These are phyloP conservation scores for Aspergillus viridinutans DNA, from an alignment of 2,329 filamentous ascomycete genomes.

Conservation along the genomic window DNA sequence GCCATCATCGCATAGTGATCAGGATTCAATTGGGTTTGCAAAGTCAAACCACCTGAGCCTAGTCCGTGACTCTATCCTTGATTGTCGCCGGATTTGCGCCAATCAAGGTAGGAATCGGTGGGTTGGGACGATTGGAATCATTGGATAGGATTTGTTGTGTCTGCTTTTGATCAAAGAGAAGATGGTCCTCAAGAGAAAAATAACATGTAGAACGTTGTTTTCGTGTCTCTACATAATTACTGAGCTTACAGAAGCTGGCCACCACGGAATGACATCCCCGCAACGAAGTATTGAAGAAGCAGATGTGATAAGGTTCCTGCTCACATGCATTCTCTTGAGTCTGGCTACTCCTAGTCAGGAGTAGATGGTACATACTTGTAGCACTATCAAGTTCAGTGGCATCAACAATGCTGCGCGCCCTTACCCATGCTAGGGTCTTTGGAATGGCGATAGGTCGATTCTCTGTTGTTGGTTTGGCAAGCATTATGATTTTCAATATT, in stretches of 20 bases:
- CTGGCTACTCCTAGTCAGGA: neutral
- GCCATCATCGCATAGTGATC: neutral
- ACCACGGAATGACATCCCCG: neutral
- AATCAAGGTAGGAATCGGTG: neutral
- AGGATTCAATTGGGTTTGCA: neutral
- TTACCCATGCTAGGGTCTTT: conserved; percentile 10
- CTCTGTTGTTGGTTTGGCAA: conserved; percentile 2
- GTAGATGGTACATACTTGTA: neutral
- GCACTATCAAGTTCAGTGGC: neutral
- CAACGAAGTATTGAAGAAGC: neutral
- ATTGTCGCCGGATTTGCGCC: neutral
- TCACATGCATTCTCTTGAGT: neutral
- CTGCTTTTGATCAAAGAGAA: neutral
- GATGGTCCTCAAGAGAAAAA: neutral
- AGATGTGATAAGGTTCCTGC: neutral
- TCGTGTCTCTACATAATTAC: neutral
- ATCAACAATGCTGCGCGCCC: conserved; percentile 1
- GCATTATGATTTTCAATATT: neutral
- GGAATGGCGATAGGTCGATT: conserved; percentile 1
- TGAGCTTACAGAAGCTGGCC: neutral
- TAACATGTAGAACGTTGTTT: neutral
- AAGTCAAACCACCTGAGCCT: neutral
- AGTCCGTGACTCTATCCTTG: neutral
- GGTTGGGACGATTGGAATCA: neutral
- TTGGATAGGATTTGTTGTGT: neutral